Conservation (phyloP, 2,329 filamentous ascomycete genomes). For the Fusarium ramigenum region DNA sequence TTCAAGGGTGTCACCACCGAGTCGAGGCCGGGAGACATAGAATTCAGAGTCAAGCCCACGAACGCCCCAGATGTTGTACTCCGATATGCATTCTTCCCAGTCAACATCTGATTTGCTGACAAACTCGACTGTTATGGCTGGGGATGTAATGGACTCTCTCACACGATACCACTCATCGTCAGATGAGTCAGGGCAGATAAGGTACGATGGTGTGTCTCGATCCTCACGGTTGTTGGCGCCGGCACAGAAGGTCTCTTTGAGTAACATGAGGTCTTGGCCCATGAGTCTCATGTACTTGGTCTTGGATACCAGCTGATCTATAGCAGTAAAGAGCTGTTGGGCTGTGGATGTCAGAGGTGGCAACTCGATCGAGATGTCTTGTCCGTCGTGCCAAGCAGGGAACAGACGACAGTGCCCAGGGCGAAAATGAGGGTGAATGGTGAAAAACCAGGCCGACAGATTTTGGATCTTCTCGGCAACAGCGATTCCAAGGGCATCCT, state of each 20-base stretch:
- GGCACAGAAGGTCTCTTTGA: conserved; percentile 17
- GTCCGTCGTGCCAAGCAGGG: neutral
- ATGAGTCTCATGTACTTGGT: neutral
- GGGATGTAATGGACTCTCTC: conserved; percentile 32
- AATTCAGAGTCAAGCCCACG: neutral
- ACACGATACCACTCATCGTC: conserved; percentile 40
- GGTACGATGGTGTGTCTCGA: conserved; percentile 8
- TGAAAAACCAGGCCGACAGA: neutral
- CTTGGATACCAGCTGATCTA: neutral
- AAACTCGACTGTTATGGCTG: conserved; percentile 12
- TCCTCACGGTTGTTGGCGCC: neutral
- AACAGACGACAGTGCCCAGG: conserved; percentile 8
- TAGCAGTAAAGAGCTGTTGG: neutral
- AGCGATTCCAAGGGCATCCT: neutral
- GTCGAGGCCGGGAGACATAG: neutral
- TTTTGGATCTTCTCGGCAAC: neutral
- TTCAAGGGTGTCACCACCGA: neutral
- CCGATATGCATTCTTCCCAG: conserved; percentile 30
- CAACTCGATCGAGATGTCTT: neutral
- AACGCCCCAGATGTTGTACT: conserved; percentile 38
- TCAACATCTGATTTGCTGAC: neutral
- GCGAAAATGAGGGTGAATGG: neutral
- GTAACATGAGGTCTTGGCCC: conserved; percentile 7
- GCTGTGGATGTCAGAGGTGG: conserved; percentile 4
- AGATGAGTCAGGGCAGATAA: conserved; percentile 25